phyloP scores from a whole-genome alignment of 805 yeast genomes.

The Candida montana region DNA sequence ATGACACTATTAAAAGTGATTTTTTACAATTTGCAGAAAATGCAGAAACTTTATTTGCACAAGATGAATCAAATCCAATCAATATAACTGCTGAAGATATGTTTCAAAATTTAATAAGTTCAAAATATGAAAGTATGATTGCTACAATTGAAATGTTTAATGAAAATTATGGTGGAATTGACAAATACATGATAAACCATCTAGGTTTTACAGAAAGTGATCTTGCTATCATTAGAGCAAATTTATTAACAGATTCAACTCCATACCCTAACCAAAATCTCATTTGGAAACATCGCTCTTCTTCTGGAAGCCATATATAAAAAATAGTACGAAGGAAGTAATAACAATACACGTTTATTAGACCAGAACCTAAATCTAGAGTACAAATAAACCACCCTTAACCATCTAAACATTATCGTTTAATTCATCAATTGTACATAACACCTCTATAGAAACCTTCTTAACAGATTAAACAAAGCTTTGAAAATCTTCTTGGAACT shows the following conservation, averaged over 20 bases:
- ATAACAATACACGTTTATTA: no score
- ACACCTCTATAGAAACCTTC: no score
- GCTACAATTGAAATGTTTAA: constrained; percentile 52
- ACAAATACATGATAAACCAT: constrained; percentile 37
- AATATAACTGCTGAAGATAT: constrained; percentile 37
- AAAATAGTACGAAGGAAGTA: not conserved
- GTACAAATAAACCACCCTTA: no score
- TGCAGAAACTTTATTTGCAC: constrained; percentile 1
- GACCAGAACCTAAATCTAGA: no score
- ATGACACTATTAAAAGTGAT: constrained; percentile 20
- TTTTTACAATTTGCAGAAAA: constrained; percentile 16
- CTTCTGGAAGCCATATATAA: constrained; percentile 11
- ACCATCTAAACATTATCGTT: no score
- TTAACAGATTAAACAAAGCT: no score
- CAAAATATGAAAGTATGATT: constrained; percentile 66
- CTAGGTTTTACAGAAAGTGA: constrained; percentile 45
- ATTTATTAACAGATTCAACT: constrained; percentile 22
- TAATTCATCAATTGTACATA: no score
- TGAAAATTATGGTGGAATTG: constrained; percentile 48
- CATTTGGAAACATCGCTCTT: constrained; percentile 22
- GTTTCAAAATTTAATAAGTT: constrained; percentile 53
- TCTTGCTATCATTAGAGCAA: constrained; percentile 30
- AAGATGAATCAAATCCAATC: constrained; percentile 1
- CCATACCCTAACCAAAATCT: constrained; percentile 17
- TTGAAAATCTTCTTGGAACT: not conserved